Percentiles rank a stretch among this genome's conserved stretches.
Evolutionary conservation across 768 basidiomycete species (phyloP).

Genomic region (Hortiboletus campestris): DNA sequence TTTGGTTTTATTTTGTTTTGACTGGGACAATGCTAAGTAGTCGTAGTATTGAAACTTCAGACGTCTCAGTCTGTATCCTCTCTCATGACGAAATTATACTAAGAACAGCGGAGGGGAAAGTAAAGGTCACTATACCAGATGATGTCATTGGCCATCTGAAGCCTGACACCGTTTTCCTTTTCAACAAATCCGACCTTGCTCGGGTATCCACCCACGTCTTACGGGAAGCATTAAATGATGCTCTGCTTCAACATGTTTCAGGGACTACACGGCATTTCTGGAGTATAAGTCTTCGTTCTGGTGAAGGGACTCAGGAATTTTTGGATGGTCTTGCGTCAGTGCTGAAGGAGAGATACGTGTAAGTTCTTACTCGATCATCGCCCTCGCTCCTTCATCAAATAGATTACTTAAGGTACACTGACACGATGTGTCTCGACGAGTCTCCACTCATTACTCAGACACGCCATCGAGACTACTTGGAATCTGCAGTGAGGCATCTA

Average conservation of each 20-base stretch:
- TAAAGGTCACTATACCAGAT: slow-evolving; percentile 39
- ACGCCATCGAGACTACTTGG: slow-evolving; percentile 75
- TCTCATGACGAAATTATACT: slow-evolving; percentile 53
- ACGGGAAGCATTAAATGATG: slow-evolving; percentile 18
- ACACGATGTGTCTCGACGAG: slow-evolving; percentile 17
- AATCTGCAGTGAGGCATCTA: slow-evolving; percentile 49
- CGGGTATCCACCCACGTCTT: slow-evolving; percentile 9
- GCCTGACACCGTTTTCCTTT: slow-evolving; percentile 60
- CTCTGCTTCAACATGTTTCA: slow-evolving; percentile 4
- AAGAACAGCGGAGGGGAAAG: not conserved
- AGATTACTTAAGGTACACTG: slow-evolving; percentile 15
- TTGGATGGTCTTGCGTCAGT: slow-evolving; percentile 53
- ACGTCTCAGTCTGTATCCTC: slow-evolving; percentile 78
- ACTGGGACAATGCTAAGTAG: not conserved
- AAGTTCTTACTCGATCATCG: not conserved
- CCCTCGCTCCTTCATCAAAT: not conserved
- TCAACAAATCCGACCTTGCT: slow-evolving; percentile 77
- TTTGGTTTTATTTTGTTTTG: slow-evolving; percentile 6
- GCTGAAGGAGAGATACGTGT: slow-evolving; percentile 36
- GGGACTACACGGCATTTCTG: slow-evolving; percentile 37
- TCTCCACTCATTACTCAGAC: slow-evolving; percentile 73
- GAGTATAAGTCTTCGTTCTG: slow-evolving; percentile 60
- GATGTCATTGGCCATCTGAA: slow-evolving; percentile 49
- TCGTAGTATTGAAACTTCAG: slow-evolving; percentile 60
- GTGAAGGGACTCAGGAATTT: slow-evolving; percentile 57